These are phyloP conservation scores for Pistacia atlantica DNA, from an alignment of 345 rosid species.

Conservation along the genomic window DNA sequence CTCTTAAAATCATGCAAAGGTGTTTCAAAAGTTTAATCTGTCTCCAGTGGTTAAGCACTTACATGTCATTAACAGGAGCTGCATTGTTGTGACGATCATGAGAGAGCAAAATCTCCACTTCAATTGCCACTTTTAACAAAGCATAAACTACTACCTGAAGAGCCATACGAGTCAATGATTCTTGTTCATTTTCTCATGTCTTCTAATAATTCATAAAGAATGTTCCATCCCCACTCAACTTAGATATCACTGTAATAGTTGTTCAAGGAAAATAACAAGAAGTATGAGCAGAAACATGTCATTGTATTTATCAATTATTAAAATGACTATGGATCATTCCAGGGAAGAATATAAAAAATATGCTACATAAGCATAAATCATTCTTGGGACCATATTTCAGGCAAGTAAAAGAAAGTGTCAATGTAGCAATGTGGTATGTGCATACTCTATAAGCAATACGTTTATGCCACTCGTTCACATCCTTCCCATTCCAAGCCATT, in stretches of 20 bases:
- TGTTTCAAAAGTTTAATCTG: background rate
- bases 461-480: constrained; percentile 68
- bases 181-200: constrained; percentile 26
- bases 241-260: constrained; percentile 19
- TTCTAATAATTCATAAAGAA: constrained; percentile 25
- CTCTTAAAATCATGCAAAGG: background rate
- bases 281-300: constrained; percentile 16
- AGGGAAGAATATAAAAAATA: background rate
- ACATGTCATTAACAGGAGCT: constrained; percentile 55
- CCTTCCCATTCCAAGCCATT: constrained; percentile 75
- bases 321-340: constrained; percentile 4
- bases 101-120: constrained; percentile 67
- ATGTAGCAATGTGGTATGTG: background rate
- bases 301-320: background rate
- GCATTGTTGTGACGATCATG: constrained; percentile 51
- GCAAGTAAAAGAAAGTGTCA: background rate
- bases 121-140: constrained; percentile 56
- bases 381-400: background rate
- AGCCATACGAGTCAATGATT: constrained; percentile 31
- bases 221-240: constrained; percentile 19
- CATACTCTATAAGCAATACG: constrained; percentile 52
- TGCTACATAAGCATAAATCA: background rate
- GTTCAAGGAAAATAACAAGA: constrained; percentile 18
- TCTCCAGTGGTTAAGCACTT: constrained; percentile 23
- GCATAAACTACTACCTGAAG: constrained; percentile 68